Base-by-base conservation (phyloP, 306 rosid species). In the Mimosa pudica region DNA sequence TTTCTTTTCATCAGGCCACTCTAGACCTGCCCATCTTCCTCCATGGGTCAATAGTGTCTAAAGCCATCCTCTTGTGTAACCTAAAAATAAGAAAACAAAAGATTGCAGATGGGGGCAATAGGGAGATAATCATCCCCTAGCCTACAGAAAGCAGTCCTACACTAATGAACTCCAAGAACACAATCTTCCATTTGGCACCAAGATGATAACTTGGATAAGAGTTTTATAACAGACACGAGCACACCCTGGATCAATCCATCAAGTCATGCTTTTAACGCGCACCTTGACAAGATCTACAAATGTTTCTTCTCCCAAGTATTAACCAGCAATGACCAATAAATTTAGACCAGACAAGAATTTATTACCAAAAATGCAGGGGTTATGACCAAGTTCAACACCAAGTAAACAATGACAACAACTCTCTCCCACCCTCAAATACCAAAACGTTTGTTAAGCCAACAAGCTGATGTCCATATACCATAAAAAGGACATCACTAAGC, bases 321-420 rank as follows among this genome's bases (percentile, higher is more conserved):
- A 45, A 24, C 57, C 74, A 10, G 57, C 74, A 70, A 10, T 45
- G 55, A 8, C n/a, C 30, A 66, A 58, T 47, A 30, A 74, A 49
- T 57, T 35, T 30, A 16, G 54, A 38, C 73, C 61, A 69, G 44
- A 51, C 65, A 75, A 12, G 12, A 75, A 35, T 18, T 79, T 52
- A 61, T 61, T 64, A 51, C 13, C 0, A 13, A 74, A 55, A 41
- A 9, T 55, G 68, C 67, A 1, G 14, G 11, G 64, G 36, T 12
- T 74, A 41, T 74, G 10, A 55, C 68, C 2, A 82, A 79, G 8
- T 60, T 47, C 18, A 54, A 77, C 72, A 73, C 58, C 66, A 57
- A 18, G 84, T 71, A 82, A 84, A 48, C 76, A 80, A 72, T 45
- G 61, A 73, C 62, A 17, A 41, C 62, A 64, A 80, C 61, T 72